phyloP scores from a whole-genome alignment of 805 yeast species.

The Middelhovenomyces tepae region DNA sequence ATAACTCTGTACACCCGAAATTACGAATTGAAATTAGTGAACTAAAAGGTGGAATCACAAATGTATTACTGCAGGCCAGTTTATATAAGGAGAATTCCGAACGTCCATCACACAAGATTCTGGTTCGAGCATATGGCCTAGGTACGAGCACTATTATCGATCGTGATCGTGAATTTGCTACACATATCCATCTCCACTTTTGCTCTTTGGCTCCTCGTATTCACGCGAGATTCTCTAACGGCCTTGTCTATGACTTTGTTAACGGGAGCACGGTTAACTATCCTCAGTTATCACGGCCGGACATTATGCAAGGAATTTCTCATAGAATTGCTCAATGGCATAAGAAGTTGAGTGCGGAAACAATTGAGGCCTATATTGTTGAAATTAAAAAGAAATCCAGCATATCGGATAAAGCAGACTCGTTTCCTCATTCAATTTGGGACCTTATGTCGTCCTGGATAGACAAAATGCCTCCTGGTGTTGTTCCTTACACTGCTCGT shows the following conservation, averaged over 20 bases:
- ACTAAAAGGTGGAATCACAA: slow-evolving; percentile 32
- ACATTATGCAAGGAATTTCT: slow-evolving; percentile 50
- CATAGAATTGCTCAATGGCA: slow-evolving; percentile 69
- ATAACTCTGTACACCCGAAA: slow-evolving; percentile 3
- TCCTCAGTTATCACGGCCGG: slow-evolving; percentile 40
- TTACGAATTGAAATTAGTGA: slow-evolving; percentile 17
- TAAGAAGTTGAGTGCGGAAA: slow-evolving; percentile 34
- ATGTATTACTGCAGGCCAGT: slow-evolving; percentile 25
- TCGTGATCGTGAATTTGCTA: slow-evolving; percentile 63
- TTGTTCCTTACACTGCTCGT: slow-evolving; percentile 28
- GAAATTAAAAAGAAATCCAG: slow-evolving; percentile 32
- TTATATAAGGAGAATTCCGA: slow-evolving; percentile 2
- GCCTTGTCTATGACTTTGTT: slow-evolving; percentile 60
- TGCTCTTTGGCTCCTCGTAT: slow-evolving; percentile 59
- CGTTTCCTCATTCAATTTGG: slow-evolving; percentile 41
- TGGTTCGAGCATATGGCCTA: slow-evolving; percentile 65
- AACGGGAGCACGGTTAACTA: slow-evolving; percentile 55
- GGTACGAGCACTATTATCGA: slow-evolving; percentile 68
- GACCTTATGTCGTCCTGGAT: slow-evolving; percentile 56
- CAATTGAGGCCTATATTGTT: slow-evolving; percentile 31
- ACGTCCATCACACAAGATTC: slow-evolving; percentile 8
- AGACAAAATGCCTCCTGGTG: slow-evolving; percentile 43
- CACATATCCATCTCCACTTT: slow-evolving; percentile 54
- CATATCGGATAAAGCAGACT: slow-evolving; percentile 26
- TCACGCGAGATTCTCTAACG: slow-evolving; percentile 61